Base-by-base conservation (phyloP, 2,329 filamentous ascomycete genomes). In the Epichloe brachyelytri region DNA sequence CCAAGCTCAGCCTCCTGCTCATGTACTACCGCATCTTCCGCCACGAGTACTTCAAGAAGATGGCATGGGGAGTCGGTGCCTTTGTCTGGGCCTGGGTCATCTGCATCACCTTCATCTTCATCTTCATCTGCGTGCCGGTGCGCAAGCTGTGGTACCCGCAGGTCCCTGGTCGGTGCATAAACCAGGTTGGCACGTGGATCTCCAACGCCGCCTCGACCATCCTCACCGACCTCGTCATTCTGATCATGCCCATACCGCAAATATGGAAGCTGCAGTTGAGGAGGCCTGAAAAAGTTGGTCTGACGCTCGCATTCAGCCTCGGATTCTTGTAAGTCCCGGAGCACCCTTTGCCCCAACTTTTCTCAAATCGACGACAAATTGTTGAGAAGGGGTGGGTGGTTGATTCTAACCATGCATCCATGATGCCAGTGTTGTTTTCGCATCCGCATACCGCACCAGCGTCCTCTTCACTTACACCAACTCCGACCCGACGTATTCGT, bases 21-120 rank as follows among this genome's bases (percentile, higher is more conserved):
- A 75, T 78, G 72, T 77, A 77, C 63, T 69, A 68, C 57, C 72
- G 73, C 57, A 74, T 78, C 55, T 78, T 78, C 59, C 71, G 64
- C 19, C 62, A 71, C 4, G 62, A 63, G 0, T 66, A 65, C 52
- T 71, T 76, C 53, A 68, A 69, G 56, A 68, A 63, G 52, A 67
- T 67, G 57, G 65, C 67, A 1, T 69, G 66, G 56, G 57, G 62
- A 3, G 64, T 76, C 5, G 70, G 67, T 8, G 53, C 56, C 15
- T 68, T 78, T 6, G 66, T 72, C 38, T 64, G 76, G 51, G 60
- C 61, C 20, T 78, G 75, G 73, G 68, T 69, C 33, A 61, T 77
- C 34, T 65, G 64, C 51, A 71, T 75, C 54, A 71, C 71, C 8
- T 72, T 73, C 48, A 64, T 76, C 40, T 73, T 71, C 59, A 68